Base-by-base conservation (phyloP, 2,329 filamentous ascomycete genomes). In the Penicillium sp. region DNA sequence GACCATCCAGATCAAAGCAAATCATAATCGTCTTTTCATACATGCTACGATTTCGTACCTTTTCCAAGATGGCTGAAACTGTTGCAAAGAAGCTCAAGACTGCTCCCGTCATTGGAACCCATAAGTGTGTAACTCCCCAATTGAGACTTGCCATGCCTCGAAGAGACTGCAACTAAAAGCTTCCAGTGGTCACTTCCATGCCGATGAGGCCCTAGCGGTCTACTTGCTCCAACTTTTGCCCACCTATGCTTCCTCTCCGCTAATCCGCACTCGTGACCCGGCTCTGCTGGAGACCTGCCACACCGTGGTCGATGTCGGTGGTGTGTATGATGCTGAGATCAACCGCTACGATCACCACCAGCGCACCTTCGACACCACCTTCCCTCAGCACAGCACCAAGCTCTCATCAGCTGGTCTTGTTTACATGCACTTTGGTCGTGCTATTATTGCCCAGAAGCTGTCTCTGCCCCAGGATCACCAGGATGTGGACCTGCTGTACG, bases 321-420 rank as follows among this genome's bases (percentile, higher is more conserved):
- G 93, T 68, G 90, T 93, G 75, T 98, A 99, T 79, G 89, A 96
- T 71, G 79, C 90, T 54, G 75, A 80, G 50, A 78, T 77, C 63
- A 86, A 91, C 77, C 90, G 93, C 68, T 99, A 90, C 82, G 95
- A 99, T 78, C 95, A 99, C 80, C 95, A 99, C 83, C 95, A 99
- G 82, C 91, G 93, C 63, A 88, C 87, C 71, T 99, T 99, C 81
- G 77, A 79, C 58, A 89, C 90, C 56, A 91, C 88, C 47, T 99
- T 99, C 78, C 92, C 93, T 21, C 85, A 85, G 59, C 89, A 90
- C 70, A 74, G 78, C 53, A 99, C 95, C 63, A 97, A 96, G 82
- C 89, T 99, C 56, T 96, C 90, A 55, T 96, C 91, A 59, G 95
- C 95, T 0, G 95, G 95, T 1, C 84, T 99, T 22, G 91, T 99